Conservation (phyloP, 1,284 basidiomycete species). For the Lentinus polychrous region DNA sequence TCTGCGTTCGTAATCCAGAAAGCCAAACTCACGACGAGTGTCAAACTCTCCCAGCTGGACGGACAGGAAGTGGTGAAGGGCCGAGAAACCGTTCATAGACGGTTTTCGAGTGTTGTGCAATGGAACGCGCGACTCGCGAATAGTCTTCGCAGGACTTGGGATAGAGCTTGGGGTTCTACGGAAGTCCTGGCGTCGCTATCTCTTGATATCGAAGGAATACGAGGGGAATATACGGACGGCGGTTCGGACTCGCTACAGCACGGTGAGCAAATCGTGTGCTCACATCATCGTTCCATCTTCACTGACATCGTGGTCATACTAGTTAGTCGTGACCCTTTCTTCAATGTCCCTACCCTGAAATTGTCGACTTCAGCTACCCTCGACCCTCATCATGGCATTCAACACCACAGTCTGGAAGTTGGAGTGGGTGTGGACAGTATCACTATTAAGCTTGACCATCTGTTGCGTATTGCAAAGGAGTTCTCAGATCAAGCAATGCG, state of each 20-base stretch:
- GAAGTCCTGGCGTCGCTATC: constrained; percentile 46
- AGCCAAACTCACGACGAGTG: constrained; percentile 45
- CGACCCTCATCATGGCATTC: constrained; percentile 49
- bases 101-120: constrained; percentile 41
- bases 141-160: constrained; percentile 57
- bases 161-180: constrained; percentile 58
- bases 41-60: constrained; percentile 19
- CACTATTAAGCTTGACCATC: constrained; percentile 29
- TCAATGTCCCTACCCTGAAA: constrained; percentile 38
- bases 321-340: constrained; percentile 19
- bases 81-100: constrained; percentile 16
- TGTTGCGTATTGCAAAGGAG: too few relatives aligned
- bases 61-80: too few relatives aligned
- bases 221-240: constrained; percentile 23
- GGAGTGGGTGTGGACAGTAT: constrained; percentile 41
- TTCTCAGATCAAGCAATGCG: too few relatives aligned
- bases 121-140: constrained; percentile 55
- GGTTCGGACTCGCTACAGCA: not conserved
- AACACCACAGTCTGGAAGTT: constrained; percentile 46
- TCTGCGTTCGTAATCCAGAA: constrained; percentile 42
- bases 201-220: constrained; percentile 42
- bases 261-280: not conserved
- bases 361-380: constrained; percentile 46
- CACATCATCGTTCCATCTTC: too few relatives aligned
- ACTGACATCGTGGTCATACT: too few relatives aligned